Base-by-base conservation (phyloP, 768 basidiomycete species). In the Baorangia bicolor region DNA sequence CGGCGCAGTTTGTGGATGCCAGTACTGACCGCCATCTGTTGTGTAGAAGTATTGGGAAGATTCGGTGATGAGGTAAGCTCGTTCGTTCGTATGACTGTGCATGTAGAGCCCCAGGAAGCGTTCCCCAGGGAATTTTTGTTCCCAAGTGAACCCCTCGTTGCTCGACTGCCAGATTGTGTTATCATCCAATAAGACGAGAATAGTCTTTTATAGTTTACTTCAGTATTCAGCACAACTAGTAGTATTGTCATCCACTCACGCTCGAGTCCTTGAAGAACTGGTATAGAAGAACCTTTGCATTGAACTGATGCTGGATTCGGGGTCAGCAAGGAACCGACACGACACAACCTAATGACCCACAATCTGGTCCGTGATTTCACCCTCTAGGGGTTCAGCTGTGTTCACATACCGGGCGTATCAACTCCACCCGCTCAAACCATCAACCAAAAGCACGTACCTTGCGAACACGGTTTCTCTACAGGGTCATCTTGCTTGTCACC, bases 141-240 rank as follows among this genome's bases (percentile, higher is more conserved):
- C 78, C 95, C 96, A 99, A 0, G 86, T 86, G 72, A 92, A 94
- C 1, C 96, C 97, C 72, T 99, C 95, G 67, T 94, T 98, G 64
- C 84, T 85, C 1, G 94, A 97, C 75, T 98, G 94, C 93, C 93
- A 98, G 51, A 98, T 78, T 0, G 82, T 79, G 57, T 84, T 72
- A 65, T 98, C 94, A 2, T 70, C 68, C 4, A 97, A 80, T 7
- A 91, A 87, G 38, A 92, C 85, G 31, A 99, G 82, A 52, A 98
- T 81, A 0, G 94, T 94, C 82, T 92, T 51, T 39, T 42, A 25
- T 23, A 37, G 6, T 37, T 34, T 31, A 25, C 11, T 27, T 59
- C 40, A 65, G 37, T 49, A 40, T 34, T 13, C 11, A 51, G 23
- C 5, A 42, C 27, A 21, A 7, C 16, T 31, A 23, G 2, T 16